Evolutionary conservation across 768 basidiomycete species (phyloP), one percentile per base, ranked within the genome.

Genomic region (Daedaleopsis sinensis): DNA sequence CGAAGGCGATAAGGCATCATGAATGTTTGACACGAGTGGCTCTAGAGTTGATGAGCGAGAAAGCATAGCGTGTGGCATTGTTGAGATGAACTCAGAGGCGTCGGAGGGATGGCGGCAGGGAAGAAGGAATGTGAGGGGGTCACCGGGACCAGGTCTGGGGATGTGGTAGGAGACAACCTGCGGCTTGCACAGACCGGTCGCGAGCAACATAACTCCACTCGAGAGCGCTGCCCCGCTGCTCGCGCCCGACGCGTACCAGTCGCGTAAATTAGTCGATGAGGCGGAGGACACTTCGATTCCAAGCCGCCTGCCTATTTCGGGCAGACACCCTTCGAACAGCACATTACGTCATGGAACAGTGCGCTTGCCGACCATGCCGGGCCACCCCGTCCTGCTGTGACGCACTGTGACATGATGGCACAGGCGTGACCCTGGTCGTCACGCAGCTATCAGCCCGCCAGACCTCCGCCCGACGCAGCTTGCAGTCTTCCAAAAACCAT

Each of bases 401-500:
- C 59, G 19, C 1, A 0, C 2, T 35, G 62, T 65, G 64, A 56
- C 59, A 7, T 13, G 6, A 0, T 13, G 15, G 44, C 63, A 35
- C 49, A 23, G 38, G 35, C 55, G 55, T 62, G 62, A 65, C 62
- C 58, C 58, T 54, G 46, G 48, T 55, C 46, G 63, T 63, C 63
- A 65, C 64, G 64, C 59, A 57, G 16, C 37, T 51, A 54, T 57
- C 56, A 55, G 42, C 61, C 51, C 58, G 58, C 50, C 58, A 61
- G 56, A 63, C 48, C 51, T 47, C 57, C 55, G 47, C 58, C 57
- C 39, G 39, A 21, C 58, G 54, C 47, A 35, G n/a, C 35, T 59
- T 65, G 57, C 62, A 43, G 23, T 35, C 62, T 58, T 36, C 61
- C 55, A 66, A 66, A 65, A 69, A 68, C 60, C 68, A 73, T 73